Evolutionary conservation across 2,329 filamentous ascomycete genomes (phyloP).

Genomic region (Stagonosporopsis rhizophila): DNA sequence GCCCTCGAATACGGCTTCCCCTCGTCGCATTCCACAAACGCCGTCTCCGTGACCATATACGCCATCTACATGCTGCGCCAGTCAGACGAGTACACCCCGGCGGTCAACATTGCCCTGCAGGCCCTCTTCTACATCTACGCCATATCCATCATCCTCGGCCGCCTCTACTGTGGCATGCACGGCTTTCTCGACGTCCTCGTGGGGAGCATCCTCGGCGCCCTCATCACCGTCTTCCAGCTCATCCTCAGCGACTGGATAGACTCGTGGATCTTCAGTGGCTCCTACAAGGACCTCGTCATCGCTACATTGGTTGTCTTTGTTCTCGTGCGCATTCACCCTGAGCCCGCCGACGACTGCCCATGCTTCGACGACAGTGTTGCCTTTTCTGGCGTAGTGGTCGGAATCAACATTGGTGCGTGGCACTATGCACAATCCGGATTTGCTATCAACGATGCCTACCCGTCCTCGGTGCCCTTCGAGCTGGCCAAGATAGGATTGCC

Average conservation of each 20-base stretch:
- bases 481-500: conserved; percentile 71
- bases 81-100: conserved; percentile 65
- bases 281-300: conserved; percentile 68
- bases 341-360: conserved; percentile 94
- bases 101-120: conserved; percentile 69
- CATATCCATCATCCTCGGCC: conserved; percentile 85
- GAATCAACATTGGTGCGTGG: conserved; percentile 83
- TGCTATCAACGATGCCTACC: conserved; percentile 61
- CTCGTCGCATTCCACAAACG: conserved; percentile 96
- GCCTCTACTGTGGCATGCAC: conserved; percentile 98
- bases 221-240: conserved; percentile 65
- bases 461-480: conserved; percentile 69
- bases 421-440: conserved; percentile 70
- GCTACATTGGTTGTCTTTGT: conserved; percentile 72
- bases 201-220: conserved; percentile 77
- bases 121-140: conserved; percentile 82
- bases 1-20: conserved; percentile 97
- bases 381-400: conserved; percentile 89
- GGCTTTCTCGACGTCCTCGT: conserved; percentile 90
- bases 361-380: conserved; percentile 97
- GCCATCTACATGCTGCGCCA: conserved; percentile 73
- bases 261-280: conserved; percentile 65
- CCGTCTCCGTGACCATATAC: conserved; percentile 91
- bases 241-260: conserved; percentile 68
- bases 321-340: conserved; percentile 87